Evolutionary conservation across 805 yeast species (phyloP).

Genomic region (Wickerhamomyces chambardii): DNA sequence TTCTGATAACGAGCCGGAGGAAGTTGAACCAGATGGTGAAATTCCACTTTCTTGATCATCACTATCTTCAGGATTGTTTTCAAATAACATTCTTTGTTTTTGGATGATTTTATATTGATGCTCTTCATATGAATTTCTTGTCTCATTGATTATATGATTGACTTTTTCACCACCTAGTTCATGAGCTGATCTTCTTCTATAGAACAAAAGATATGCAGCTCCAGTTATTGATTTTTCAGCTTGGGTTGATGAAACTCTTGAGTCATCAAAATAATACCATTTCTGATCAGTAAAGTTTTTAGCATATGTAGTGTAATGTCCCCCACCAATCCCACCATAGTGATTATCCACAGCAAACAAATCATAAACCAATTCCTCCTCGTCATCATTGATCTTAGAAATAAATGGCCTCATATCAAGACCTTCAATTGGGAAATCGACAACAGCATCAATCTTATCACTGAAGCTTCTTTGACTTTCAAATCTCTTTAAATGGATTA

Average conservation of each 20-base stretch:
- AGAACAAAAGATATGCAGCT: conserved; percentile 84
- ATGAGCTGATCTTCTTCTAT: conserved; percentile 40
- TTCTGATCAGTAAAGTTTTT: conserved; percentile 65
- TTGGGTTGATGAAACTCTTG: conserved; percentile 53
- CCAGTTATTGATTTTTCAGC: conserved; percentile 58
- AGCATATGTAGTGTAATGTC: conserved; percentile 90
- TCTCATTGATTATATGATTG: conserved; percentile 27
- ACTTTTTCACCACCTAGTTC: conserved; percentile 42
- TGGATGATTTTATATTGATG: conserved; percentile 12
- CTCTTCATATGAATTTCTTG: conserved; percentile 26
- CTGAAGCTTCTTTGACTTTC: conserved; percentile 77
- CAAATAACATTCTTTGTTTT: conserved; percentile 17
- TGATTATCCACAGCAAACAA: conserved; percentile 92
- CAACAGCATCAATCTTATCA: conserved; percentile 80
- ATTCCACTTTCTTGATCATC: conserved; percentile 10
- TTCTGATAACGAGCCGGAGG: conserved; percentile 12
- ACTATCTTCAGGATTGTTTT: conserved; percentile 9
- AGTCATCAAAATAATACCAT: conserved; percentile 92
- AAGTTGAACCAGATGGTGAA: no score
- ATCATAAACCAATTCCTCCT: conserved; percentile 51
- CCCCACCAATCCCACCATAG: conserved; percentile 94
- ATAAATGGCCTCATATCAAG: conserved; percentile 64
- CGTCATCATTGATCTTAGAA: conserved; percentile 20
- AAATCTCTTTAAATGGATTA: conserved; percentile 86
- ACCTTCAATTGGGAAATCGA: conserved; percentile 81